These are phyloP conservation scores for Apophysomyces ossiformis DNA, from an alignment of 371 early-diverging fungal species.

Conservation along the genomic window DNA sequence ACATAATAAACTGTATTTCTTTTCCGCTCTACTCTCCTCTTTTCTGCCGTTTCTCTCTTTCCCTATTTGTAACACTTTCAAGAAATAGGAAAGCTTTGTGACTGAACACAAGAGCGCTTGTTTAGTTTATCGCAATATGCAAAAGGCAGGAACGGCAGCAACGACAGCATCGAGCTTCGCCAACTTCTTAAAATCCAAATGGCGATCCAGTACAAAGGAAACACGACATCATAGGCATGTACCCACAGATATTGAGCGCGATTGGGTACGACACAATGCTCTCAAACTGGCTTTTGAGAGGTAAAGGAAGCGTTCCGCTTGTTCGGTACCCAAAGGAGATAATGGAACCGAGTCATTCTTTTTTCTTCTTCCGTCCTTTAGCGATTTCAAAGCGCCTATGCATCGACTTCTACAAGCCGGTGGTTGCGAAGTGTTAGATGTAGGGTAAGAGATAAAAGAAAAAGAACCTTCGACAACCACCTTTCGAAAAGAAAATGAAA, in stretches of 20 bases:
- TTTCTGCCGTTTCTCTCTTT: slow-evolving; percentile 31
- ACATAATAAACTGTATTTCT: background rate
- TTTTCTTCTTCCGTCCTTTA: slow-evolving; percentile 5
- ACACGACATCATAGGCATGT: slow-evolving; percentile 12
- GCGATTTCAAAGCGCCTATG: slow-evolving; percentile 48
- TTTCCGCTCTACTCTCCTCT: slow-evolving; percentile 12
- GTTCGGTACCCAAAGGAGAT: too few relatives aligned
- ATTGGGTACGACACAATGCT: slow-evolving; percentile 48
- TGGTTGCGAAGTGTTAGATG: slow-evolving; percentile 48
- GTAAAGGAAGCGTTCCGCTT: slow-evolving; percentile 17
- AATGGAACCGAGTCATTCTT: background rate
- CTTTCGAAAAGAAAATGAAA: background rate
- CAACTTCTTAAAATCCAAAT: slow-evolving; percentile 29
- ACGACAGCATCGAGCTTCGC: slow-evolving; percentile 23
- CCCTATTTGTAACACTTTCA: background rate
- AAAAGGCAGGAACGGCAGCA: slow-evolving; percentile 18
- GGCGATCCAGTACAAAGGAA: slow-evolving; percentile 22
- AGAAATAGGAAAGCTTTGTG: background rate
- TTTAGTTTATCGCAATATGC: slow-evolving; percentile 1
- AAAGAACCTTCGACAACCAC: background rate
- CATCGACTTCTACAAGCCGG: slow-evolving; percentile 40
- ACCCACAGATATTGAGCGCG: slow-evolving; percentile 43
- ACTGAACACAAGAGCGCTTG: background rate
- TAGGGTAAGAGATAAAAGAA: slow-evolving; percentile 33
- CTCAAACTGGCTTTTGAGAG: slow-evolving; percentile 47